Evolutionary conservation across 176 grass and related monocot species (phyloP).

Genomic region (Canna indica): DNA sequence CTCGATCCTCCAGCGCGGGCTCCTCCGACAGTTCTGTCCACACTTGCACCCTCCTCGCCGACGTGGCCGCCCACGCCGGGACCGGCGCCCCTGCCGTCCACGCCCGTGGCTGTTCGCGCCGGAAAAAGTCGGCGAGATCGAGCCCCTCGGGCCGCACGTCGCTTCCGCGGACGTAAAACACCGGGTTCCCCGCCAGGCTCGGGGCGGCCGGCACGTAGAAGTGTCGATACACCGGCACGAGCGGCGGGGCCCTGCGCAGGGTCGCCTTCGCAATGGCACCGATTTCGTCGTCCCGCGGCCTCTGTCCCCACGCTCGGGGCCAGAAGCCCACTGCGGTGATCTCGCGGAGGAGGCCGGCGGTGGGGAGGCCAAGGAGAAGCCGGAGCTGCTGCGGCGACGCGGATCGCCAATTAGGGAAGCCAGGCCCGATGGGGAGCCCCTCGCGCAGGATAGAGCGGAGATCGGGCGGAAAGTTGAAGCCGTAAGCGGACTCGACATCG

Average conservation of each 20-base stretch:
- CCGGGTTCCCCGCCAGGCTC: constrained; percentile 9
- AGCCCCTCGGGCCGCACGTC: constrained; percentile 4
- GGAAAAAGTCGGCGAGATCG: constrained; percentile 20
- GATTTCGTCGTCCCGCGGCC: background rate
- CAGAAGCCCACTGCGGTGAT: background rate
- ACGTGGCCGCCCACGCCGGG: constrained; percentile 17
- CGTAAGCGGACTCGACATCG: constrained; percentile 3
- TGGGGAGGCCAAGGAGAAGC: constrained; percentile 11
- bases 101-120: background rate
- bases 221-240: constrained; percentile 18
- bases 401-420: constrained; percentile 25
- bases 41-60: constrained; percentile 12
- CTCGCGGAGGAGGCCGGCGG: background rate
- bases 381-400: constrained; percentile 6
- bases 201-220: constrained; percentile 13
- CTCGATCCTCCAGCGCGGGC: background rate
- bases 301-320: background rate
- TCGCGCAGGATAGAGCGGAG: constrained; percentile 15
- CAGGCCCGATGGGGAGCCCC: constrained; percentile 10
- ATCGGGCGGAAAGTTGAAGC: constrained; percentile 15
- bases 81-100: background rate
- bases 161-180: constrained; percentile 1
- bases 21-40: constrained; percentile 17
- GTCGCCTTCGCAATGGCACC: background rate
- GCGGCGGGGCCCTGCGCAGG: background rate